phyloP scores from a whole-genome alignment of 306 rosid genomes.

The Lathyrus aphaca region DNA sequence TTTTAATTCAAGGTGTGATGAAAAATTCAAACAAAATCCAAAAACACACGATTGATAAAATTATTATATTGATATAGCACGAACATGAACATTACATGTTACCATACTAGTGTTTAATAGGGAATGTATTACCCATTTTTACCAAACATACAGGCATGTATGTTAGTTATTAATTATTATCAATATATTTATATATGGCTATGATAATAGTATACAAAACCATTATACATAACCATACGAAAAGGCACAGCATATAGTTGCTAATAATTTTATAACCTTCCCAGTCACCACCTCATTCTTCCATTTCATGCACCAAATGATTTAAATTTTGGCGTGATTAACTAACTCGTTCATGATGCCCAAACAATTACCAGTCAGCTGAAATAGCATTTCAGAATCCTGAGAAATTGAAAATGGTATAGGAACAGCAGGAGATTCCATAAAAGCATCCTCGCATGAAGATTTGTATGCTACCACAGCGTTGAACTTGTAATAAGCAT shows the following conservation, averaged over 20 bases:
- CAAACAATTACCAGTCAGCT: conserved; percentile 34
- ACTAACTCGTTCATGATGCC: conserved; percentile 26
- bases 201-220: neutral
- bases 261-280: neutral
- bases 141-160: neutral
- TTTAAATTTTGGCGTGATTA: neutral
- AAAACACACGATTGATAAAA: neutral
- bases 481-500: conserved; percentile 34
- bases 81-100: neutral
- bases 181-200: too few relatives aligned
- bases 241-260: neutral
- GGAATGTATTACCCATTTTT: neutral
- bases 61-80: neutral
- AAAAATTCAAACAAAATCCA: neutral
- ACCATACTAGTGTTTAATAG: neutral
- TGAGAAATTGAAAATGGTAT: conserved; percentile 13
- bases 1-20: neutral
- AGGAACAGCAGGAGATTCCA: neutral
- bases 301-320: neutral
- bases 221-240: neutral
- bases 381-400: neutral
- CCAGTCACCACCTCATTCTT: conserved; percentile 1
- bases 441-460: conserved; percentile 20
- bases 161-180: too few relatives aligned
- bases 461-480: neutral